Percentiles rank a stretch among this genome's conserved stretches.
These are phyloP conservation scores for Tulasnella sp. DNA, from an alignment of 768 basidiomycete species.

Conservation along the genomic window DNA sequence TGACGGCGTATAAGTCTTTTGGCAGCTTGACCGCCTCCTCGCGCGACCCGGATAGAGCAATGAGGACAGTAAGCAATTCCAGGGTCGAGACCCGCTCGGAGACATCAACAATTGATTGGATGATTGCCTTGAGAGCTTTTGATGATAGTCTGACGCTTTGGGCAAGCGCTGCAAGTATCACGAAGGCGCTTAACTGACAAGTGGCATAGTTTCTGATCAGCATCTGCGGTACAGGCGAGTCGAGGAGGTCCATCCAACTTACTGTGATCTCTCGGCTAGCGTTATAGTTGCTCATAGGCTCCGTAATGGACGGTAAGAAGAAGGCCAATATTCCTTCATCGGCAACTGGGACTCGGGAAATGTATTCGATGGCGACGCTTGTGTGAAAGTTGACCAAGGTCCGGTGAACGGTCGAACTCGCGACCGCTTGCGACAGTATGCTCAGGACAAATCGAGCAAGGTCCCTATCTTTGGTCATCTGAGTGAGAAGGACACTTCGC, in stretches of 20 bases:
- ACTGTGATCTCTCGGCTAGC: slow-evolving; percentile 26
- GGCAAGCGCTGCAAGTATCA: slow-evolving; percentile 71
- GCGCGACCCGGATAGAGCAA: slow-evolving; percentile 70
- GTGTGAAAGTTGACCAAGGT: slow-evolving; percentile 82
- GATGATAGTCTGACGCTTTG: slow-evolving; percentile 64
- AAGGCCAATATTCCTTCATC: slow-evolving; percentile 70
- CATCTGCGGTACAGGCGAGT: not conserved
- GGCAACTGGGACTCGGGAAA: slow-evolving; percentile 59
- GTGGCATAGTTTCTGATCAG: slow-evolving; percentile 9
- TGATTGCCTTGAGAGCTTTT: slow-evolving; percentile 61
- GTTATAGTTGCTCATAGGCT: not conserved
- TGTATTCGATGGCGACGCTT: slow-evolving; percentile 75
- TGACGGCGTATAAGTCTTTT: slow-evolving; percentile 51
- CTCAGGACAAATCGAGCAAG: slow-evolving; percentile 71
- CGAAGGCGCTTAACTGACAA: slow-evolving; percentile 68
- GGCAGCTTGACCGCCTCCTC: slow-evolving; percentile 56
- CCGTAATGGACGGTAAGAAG: slow-evolving; percentile 52
- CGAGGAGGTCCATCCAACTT: not conserved
- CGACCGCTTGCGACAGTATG: slow-evolving; percentile 57
- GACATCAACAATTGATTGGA: slow-evolving; percentile 54
- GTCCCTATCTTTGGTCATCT: slow-evolving; percentile 72
- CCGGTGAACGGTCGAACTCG: slow-evolving; percentile 62
- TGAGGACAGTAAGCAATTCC: slow-evolving; percentile 66
- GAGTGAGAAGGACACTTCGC: slow-evolving; percentile 69
- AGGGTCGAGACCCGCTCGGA: slow-evolving; percentile 51